These are phyloP conservation scores for Friedmanniomyces endolithicus DNA, from an alignment of 495 filamentous ascomycete genomes.

Conservation along the genomic window DNA sequence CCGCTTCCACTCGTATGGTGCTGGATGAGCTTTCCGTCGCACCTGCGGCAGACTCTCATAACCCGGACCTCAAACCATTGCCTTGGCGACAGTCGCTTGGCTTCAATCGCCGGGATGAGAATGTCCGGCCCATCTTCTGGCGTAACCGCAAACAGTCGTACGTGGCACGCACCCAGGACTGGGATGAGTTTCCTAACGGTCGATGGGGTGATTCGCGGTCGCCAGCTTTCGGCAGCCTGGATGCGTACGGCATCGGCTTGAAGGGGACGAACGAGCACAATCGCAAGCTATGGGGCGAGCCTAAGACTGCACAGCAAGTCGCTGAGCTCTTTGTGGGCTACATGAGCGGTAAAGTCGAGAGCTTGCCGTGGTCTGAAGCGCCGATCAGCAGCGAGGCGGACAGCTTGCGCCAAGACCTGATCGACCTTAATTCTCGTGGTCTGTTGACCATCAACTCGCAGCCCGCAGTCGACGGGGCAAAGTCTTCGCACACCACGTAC, in stretches of 20 bases:
- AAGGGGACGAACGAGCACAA: conserved; percentile 97
- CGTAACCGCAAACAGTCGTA: conserved; percentile 93
- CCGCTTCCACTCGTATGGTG: conserved; percentile 84
- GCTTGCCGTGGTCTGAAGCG: conserved; percentile 88
- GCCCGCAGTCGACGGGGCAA: conserved; percentile 85
- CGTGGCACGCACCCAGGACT: conserved; percentile 87
- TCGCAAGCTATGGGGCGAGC: conserved; percentile 87
- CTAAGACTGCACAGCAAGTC: conserved; percentile 65
- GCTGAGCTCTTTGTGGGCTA: conserved; percentile 72
- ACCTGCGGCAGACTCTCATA: conserved; percentile 48
- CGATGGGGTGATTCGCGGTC: conserved; percentile 97
- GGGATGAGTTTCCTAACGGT: conserved; percentile 99
- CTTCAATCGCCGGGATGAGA: conserved; percentile 76
- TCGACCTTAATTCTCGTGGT: conserved; percentile 72
- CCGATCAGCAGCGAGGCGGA: conserved; percentile 72
- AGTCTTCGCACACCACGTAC: conserved; percentile 71
- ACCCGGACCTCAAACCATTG: conserved; percentile 68
- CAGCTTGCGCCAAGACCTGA: conserved; percentile 58
- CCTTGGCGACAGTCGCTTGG: conserved; percentile 93
- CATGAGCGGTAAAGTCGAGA: conserved; percentile 63
- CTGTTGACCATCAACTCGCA: conserved; percentile 96
- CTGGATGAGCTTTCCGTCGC: conserved; percentile 75
- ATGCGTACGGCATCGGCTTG: conserved; percentile 87
- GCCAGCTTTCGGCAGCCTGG: conserved; percentile 91
- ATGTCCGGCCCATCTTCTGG: conserved; percentile 99